Conservation (phyloP, 2,329 filamentous ascomycete species). For the Pestalotiopsis sp. region DNA sequence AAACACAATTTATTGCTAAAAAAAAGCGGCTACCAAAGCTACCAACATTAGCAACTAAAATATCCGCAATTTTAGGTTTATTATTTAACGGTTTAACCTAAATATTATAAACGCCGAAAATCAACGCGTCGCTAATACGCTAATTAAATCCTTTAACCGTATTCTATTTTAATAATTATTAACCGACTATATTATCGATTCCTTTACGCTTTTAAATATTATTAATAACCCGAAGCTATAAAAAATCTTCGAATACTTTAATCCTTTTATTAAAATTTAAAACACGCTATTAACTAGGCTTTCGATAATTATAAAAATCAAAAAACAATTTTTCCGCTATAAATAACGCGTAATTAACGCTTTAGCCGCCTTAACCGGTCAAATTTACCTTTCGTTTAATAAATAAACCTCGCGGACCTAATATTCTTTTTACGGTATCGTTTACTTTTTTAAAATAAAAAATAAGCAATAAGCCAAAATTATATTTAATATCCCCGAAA, state of each 20-base stretch:
- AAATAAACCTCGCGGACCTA: constrained; percentile 16
- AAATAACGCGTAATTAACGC: neutral
- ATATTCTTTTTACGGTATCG: constrained; percentile 19
- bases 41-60: neutral
- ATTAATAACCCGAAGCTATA: neutral
- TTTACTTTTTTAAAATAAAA: constrained; percentile 18
- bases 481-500: constrained; percentile 19
- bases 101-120: neutral
- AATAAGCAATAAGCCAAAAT: constrained; percentile 16
- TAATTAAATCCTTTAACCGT: constrained; percentile 1
- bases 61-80: neutral
- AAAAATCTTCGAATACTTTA: constrained; percentile 1
- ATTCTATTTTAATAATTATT: neutral
- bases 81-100: neutral
- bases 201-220: neutral
- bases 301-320: neutral
- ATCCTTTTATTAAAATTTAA: neutral
- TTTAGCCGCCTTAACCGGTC: neutral
- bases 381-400: constrained; percentile 21
- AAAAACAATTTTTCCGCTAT: neutral
- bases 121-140: neutral
- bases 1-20: neutral
- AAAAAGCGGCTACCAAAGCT: neutral
- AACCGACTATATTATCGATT: neutral
- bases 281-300: neutral